A percentile compares a stretch with the other conserved stretches of the same genome.
phyloP scores from a whole-genome alignment of 148 eudicot genomes.

The Chenopodium berlandieri region DNA sequence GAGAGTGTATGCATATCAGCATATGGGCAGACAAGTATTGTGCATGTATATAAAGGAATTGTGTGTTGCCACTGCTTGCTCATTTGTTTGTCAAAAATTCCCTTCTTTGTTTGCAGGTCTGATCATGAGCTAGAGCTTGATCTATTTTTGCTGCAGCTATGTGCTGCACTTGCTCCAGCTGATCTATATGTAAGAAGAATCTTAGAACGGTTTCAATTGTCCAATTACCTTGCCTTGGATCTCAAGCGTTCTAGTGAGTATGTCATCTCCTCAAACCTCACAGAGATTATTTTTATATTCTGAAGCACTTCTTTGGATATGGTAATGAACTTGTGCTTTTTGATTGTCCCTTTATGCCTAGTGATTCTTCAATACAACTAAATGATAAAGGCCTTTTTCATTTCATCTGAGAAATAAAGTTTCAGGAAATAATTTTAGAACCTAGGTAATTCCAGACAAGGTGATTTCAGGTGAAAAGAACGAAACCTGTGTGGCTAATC shows the following conservation, averaged over 20 bases:
- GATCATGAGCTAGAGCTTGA: slow-evolving; percentile 81
- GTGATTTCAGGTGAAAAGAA: neutral
- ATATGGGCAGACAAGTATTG: neutral
- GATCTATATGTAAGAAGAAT: slow-evolving; percentile 74
- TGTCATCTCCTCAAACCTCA: slow-evolving; percentile 41
- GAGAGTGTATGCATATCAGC: neutral
- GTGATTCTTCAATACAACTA: neutral
- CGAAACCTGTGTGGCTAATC: neutral
- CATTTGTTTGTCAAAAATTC: neutral
- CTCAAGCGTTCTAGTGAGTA: slow-evolving; percentile 81
- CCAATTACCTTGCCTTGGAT: slow-evolving; percentile 60
- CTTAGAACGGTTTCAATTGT: slow-evolving; percentile 75
- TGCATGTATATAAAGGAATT: neutral
- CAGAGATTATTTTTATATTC: neutral
- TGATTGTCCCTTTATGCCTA: neutral
- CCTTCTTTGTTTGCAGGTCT: slow-evolving; percentile 55
- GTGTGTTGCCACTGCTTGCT: neutral
- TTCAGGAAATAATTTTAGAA: neutral
- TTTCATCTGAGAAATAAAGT: neutral
- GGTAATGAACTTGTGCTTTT: neutral
- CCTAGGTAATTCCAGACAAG: neutral
- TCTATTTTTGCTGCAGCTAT: slow-evolving; percentile 81
- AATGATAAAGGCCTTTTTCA: neutral
- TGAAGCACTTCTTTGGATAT: neutral
- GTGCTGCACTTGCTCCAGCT: slow-evolving; percentile 98